Evolutionary conservation across 1,139 yeast genomes (phyloP), one percentile per base, ranked within the genome.

Genomic region (Suhomyces maxii): DNA sequence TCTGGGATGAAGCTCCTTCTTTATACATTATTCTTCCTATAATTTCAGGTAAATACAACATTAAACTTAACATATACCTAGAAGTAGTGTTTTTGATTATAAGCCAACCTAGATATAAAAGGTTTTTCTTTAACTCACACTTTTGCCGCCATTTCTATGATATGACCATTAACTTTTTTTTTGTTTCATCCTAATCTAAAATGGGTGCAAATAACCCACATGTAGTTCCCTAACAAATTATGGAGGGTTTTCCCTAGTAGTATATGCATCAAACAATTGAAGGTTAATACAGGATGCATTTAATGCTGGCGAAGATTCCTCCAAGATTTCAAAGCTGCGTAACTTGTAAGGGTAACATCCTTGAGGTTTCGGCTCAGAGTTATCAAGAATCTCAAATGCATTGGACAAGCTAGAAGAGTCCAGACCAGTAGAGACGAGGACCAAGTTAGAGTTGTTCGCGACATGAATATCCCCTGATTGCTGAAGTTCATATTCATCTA

Each of bases 281-380:
- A 90, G 67, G 57, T 86, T 86, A 25, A 88, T 65, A 28, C 90
- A 82, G 1, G 84, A 83, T 55, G 85, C 90, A 60, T 87, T 87
- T 36, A 82, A 66, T 1, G 71, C 67, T 0, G 79, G 73, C 50
- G 79, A 78, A 0, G 87, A 73, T 53, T 86, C 91, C 58, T 87
- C 95, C 44, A 88, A 71, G 45, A 87, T 65, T 56, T 86, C 93
- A 64, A 83, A 86, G 47, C 79, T 73, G 37, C 67, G 65, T 37
- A 74, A 56, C 39, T 61, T 58, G 50, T 73, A 72, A 9, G 53
- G 54, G 33, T 39, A 46, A 32, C 12, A 47, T 45, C 42, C 50
- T 47, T n/a, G 49, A 40, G 6, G 44, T 36, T 28, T 40, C 30
- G 13, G 33, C 7, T 36, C 35, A 13, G 31, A 23, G 7, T 35